A percentile compares a stretch with the other conserved stretches of the same genome.
Conservation (phyloP, 768 basidiomycete genomes). For the Mycena alexandri region DNA sequence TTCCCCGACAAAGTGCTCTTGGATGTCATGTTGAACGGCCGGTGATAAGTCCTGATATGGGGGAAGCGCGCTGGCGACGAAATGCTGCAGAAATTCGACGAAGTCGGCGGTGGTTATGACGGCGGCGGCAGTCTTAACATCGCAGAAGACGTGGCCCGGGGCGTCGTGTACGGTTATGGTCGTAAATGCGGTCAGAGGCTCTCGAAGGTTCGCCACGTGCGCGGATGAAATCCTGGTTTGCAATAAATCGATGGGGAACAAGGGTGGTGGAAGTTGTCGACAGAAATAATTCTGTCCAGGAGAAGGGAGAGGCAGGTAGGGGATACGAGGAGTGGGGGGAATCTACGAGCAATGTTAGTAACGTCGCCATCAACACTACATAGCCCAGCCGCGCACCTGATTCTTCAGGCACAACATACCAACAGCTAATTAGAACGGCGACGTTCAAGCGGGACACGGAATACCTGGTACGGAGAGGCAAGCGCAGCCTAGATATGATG, state of each 20-base stretch:
- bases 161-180: conserved; percentile 8
- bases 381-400: no score
- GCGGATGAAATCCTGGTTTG: neutral
- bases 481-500: neutral
- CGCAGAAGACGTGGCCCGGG: neutral
- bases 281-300: neutral
- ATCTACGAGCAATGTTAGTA: neutral
- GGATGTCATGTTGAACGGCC: neutral
- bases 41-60: neutral
- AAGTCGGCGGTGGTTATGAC: conserved; percentile 15
- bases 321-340: conserved; percentile 21
- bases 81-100: conserved; percentile 19
- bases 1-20: neutral
- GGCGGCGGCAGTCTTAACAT: conserved; percentile 4
- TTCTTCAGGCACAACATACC: neutral
- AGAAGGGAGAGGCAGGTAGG: neutral
- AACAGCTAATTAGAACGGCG: neutral
- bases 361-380: no score
- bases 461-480: neutral
- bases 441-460: neutral
- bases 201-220: neutral
- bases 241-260: conserved; percentile 23
- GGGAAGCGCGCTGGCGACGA: neutral
- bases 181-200: conserved; percentile 2
- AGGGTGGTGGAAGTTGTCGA: neutral